Percentiles rank a stretch among this genome's conserved stretches.
phyloP scores from a whole-genome alignment of 768 basidiomycete species.

The Suillus variegatus region DNA sequence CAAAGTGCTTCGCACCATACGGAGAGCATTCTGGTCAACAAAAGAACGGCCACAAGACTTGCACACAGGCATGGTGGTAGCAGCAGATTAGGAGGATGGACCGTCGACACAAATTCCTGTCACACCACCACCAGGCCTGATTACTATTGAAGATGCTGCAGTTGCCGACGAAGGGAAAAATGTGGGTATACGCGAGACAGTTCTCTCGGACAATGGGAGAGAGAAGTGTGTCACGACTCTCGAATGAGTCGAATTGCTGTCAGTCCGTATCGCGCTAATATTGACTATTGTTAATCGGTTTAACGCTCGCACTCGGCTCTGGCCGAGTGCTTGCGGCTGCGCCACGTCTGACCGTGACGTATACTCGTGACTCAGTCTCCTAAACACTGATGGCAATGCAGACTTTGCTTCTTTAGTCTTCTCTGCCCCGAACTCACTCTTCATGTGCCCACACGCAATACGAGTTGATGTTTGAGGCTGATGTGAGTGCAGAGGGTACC shows the following conservation, averaged over 20 bases:
- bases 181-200: background rate
- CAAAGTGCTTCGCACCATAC: conserved; percentile 15
- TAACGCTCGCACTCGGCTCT: no score
- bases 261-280: background rate
- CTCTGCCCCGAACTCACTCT: no score
- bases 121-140: conserved; percentile 1
- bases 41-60: conserved; percentile 21
- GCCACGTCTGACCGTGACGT: no score
- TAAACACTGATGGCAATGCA: no score
- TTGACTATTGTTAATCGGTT: no score
- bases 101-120: background rate
- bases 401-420: no score
- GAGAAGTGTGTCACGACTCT: background rate
- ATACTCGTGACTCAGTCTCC: no score
- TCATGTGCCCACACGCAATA: no score
- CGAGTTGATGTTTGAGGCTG: background rate
- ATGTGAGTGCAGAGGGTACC: background rate
- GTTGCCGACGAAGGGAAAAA: background rate
- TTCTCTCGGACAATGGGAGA: background rate
- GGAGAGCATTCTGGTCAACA: conserved; percentile 8
- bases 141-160: background rate
- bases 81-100: background rate
- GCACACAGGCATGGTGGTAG: conserved; percentile 22
- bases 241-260: background rate
- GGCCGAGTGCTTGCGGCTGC: no score